phyloP scores from a whole-genome alignment of 106 monocot genomes.

The Dendrobium officinale region DNA sequence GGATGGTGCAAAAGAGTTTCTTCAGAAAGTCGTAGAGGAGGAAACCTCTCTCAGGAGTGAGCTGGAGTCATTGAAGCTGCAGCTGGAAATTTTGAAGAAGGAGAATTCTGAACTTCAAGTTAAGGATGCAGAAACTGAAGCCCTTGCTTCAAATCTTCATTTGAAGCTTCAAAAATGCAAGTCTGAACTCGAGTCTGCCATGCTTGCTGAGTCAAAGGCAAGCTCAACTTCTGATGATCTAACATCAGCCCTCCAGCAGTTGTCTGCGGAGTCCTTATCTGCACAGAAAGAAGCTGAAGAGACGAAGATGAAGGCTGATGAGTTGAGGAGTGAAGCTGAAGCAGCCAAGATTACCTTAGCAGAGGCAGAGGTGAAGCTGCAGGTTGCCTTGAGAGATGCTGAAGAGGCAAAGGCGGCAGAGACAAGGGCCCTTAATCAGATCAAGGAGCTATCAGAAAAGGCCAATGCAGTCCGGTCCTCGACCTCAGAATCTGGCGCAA shows the following conservation, averaged over 20 bases:
- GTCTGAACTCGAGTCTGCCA: slow-evolving; percentile 47
- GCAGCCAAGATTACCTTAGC: slow-evolving; percentile 22
- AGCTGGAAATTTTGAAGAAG: slow-evolving; percentile 50
- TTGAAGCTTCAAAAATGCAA: slow-evolving; percentile 63
- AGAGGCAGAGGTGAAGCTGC: slow-evolving; percentile 57
- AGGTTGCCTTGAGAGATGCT: slow-evolving; percentile 47
- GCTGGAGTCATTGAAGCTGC: slow-evolving; percentile 47
- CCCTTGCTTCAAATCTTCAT: slow-evolving; percentile 37
- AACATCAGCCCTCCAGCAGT: slow-evolving; percentile 48
- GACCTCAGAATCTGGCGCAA: slow-evolving; percentile 55
- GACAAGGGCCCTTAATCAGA: slow-evolving; percentile 43
- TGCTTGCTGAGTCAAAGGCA: slow-evolving; percentile 37
- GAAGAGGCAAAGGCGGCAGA: slow-evolving; percentile 69
- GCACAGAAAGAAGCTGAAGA: slow-evolving; percentile 54
- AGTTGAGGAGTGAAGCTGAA: slow-evolving; percentile 51
- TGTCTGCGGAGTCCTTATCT: slow-evolving; percentile 44
- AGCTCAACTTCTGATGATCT: slow-evolving; percentile 37
- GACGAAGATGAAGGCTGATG: slow-evolving; percentile 47
- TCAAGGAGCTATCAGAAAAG: slow-evolving; percentile 49
- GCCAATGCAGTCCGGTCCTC: slow-evolving; percentile 37
- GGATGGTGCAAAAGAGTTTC: slow-evolving; percentile 54
- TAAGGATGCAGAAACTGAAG: slow-evolving; percentile 67
- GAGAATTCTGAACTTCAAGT: slow-evolving; percentile 56
- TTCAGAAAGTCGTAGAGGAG: slow-evolving; percentile 57
- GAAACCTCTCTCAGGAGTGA: slow-evolving; percentile 41